phyloP scores from a whole-genome alignment of 345 rosid species.

The Cardamine chenopodiifolia region DNA sequence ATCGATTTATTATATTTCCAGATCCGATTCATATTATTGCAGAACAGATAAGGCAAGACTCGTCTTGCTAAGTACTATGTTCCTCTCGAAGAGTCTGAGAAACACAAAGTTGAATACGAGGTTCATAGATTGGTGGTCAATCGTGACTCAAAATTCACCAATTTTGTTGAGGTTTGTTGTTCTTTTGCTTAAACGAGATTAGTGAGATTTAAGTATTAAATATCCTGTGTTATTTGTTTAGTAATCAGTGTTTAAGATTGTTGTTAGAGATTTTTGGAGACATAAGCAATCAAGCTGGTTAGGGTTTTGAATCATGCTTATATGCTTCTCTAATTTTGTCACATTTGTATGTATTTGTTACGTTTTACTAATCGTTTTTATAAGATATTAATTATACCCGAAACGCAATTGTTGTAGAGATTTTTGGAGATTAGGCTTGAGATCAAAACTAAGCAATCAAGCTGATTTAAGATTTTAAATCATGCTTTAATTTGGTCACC shows the following conservation, averaged over 20 bases:
- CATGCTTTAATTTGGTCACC: background rate
- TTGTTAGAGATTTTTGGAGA: background rate
- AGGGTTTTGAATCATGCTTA: background rate
- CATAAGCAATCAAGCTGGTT: background rate
- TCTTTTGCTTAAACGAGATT: conserved; percentile 8
- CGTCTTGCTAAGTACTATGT: conserved; percentile 98
- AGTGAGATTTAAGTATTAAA: background rate
- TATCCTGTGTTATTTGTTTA: background rate
- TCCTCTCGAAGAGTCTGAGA: conserved; percentile 97
- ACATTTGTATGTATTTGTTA: too few species aligned
- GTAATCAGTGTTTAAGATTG: background rate
- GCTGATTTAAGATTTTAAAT: background rate
- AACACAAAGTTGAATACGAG: conserved; percentile 98
- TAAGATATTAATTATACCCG: too few species aligned
- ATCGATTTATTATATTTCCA: conserved; percentile 29
- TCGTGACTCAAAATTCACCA: conserved; percentile 89
- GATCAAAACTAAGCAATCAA: background rate
- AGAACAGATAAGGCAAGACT: conserved; percentile 99
- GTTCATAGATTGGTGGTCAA: conserved; percentile 94
- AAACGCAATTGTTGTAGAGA: too few species aligned
- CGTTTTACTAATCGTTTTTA: too few species aligned
- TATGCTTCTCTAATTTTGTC: background rate
- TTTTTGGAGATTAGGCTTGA: too few species aligned
- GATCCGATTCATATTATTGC: conserved; percentile 98
- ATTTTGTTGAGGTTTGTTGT: conserved; percentile 81